Evolutionary conservation across 257 asterid species (phyloP).

Genomic region (Verbena officinalis): DNA sequence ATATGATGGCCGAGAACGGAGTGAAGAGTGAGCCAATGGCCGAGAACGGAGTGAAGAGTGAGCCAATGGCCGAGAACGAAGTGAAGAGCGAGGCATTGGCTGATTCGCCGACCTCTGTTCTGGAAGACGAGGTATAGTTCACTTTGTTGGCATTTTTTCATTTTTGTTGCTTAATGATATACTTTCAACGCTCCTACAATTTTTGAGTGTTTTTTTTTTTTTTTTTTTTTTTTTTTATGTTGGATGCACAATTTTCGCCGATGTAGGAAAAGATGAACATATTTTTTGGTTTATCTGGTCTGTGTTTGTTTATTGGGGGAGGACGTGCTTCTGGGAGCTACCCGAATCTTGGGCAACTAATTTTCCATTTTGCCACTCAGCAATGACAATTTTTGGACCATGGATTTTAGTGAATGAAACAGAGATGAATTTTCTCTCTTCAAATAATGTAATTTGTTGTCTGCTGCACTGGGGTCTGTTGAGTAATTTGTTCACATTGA

Average conservation of each 20-base stretch:
- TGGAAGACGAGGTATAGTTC: constrained; percentile 74
- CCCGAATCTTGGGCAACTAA: neutral
- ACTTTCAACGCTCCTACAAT: neutral
- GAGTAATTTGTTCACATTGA: neutral
- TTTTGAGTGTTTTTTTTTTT: neutral
- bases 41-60: constrained; percentile 65
- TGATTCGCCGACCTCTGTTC: constrained; percentile 98
- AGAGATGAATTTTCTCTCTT: no score
- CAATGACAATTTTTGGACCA: neutral
- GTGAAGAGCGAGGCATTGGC: constrained; percentile 56
- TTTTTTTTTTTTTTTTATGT: neutral
- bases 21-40: constrained; percentile 56
- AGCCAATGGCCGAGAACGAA: constrained; percentile 50
- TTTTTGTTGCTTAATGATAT: neutral
- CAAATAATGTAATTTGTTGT: no score
- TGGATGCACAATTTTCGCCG: neutral
- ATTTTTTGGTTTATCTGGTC: neutral
- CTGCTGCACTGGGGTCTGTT: neutral
- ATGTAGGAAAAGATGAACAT: neutral
- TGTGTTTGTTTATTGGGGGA: neutral
- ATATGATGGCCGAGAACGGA: constrained; percentile 55
- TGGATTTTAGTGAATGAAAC: neutral
- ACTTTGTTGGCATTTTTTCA: neutral
- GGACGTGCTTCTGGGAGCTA: neutral
- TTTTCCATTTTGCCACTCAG: neutral